Percentiles rank a stretch among this genome's conserved stretches.
Evolutionary conservation across 2,329 filamentous ascomycete species (phyloP).

Genomic region (Alternaria arbusti): DNA sequence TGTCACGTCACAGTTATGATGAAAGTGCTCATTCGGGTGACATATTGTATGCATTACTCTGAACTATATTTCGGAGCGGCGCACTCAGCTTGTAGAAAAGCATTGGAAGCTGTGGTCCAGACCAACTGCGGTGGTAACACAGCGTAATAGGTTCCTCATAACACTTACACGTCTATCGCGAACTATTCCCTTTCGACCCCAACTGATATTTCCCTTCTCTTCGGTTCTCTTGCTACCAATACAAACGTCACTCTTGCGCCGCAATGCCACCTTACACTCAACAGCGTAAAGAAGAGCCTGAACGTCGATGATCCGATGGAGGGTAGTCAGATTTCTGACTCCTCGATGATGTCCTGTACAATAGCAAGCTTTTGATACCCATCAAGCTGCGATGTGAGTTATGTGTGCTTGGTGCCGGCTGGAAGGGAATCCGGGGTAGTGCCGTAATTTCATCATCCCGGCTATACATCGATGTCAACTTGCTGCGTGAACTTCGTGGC

Average conservation of each 20-base stretch:
- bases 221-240: not conserved
- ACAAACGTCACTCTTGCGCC: not conserved
- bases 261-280: not conserved
- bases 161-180: not conserved
- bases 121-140: not conserved
- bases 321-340: not conserved
- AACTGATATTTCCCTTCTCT: not conserved
- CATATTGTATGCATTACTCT: not conserved
- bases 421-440: constrained; percentile 15
- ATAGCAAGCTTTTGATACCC: constrained; percentile 27
- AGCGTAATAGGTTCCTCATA: not conserved
- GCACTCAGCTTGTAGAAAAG: not conserved
- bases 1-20: not conserved
- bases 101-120: not conserved
- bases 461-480: constrained; percentile 8
- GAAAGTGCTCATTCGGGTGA: not conserved
- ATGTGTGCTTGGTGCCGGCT: not conserved
- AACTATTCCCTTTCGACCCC: not conserved
- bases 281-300: not conserved
- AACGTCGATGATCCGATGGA: not conserved
- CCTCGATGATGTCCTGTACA: constrained; percentile 19
- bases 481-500: constrained; percentile 19
- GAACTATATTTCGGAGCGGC: not conserved
- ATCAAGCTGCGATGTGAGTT: constrained; percentile 24
- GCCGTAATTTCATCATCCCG: constrained; percentile 24